Base-by-base conservation (phyloP, 2,329 filamentous ascomycete genomes). In the Colletotrichum tabaci region DNA sequence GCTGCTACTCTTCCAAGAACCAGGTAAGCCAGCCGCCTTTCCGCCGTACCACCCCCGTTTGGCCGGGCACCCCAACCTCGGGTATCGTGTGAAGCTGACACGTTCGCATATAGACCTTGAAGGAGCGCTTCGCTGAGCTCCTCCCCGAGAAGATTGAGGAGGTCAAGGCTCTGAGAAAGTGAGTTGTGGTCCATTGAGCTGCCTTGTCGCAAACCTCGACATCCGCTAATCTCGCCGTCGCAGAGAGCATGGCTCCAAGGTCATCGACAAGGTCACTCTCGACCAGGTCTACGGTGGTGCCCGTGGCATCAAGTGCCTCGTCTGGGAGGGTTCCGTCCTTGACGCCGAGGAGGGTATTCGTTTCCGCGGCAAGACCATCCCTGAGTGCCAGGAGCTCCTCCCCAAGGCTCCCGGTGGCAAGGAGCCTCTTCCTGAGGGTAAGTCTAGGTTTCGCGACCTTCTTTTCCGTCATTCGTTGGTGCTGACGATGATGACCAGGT, bases 281-380 rank as follows among this genome's bases (percentile, higher is more conserved):
- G 96, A 98, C 89, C 96, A 99, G 88, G 96, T 98, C 83, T 99
- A 98, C 85, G 96, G 96, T 84, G 96, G 96, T 92, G 96, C 96
- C 82, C 96, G 96, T 88, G 96, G 96, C 81, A 97, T 99, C 88
- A 99, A 98, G 91, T 93, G 92, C 78, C 92, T 99, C 74, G 96
- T 99, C 80, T 99, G 96, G 96, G 96, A 99, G 88, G 93, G 96
- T 79, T 99, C 96, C 80, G 96, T 99, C 79, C 93, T 99, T 80
- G 96, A 99, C 87, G 90, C 96, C 70, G 95, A 98, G 89, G 96
- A 99, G 90, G 96, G 96, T 87, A 99, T 99, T 86, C 94, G 96
- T 80, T 99, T 99, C 92, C 93, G 96, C 83, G 96, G 96, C 88
- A 96, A 96, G 91, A 99, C 96, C 77, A 99, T 99, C 80, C 96